Evolutionary conservation across 345 rosid genomes (phyloP).

Genomic region (Eucalyptus pumila): DNA sequence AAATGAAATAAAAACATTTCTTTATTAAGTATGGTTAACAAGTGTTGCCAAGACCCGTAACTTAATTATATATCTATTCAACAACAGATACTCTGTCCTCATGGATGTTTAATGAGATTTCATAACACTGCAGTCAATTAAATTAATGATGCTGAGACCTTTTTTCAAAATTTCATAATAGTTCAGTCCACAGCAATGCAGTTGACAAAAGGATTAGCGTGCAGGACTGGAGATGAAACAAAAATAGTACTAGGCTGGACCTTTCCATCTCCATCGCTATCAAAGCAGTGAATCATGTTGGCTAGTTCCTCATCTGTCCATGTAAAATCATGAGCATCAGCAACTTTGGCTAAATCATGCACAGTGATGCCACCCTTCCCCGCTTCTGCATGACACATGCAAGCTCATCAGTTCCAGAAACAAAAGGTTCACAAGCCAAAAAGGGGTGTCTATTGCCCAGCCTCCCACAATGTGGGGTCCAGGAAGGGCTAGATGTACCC

Average conservation of each 20-base stretch:
- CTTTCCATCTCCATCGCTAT: constrained; percentile 57
- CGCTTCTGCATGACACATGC: constrained; percentile 17
- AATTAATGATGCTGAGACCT: not conserved
- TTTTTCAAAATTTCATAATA: not conserved
- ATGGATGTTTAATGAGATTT: not conserved
- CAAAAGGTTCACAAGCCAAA: not conserved
- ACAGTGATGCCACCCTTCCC: constrained; percentile 49
- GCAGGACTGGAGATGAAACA: not conserved
- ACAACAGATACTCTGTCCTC: not conserved
- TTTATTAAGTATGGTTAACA: not conserved
- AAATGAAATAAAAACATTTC: not conserved
- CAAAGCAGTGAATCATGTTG: constrained; percentile 75
- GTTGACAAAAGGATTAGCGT: not conserved
- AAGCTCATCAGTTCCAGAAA: not conserved
- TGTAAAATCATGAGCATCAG: constrained; percentile 54
- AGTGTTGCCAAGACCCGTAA: not conserved
- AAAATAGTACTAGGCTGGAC: constrained; percentile 4
- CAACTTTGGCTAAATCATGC: constrained; percentile 48
- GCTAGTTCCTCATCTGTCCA: constrained; percentile 66
- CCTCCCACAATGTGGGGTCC: not conserved
- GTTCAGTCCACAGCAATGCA: not conserved
- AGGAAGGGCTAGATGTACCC: not conserved
- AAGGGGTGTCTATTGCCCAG: not conserved
- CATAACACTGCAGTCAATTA: not conserved
- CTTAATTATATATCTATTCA: not conserved